These are phyloP conservation scores for Penicillium verrucosum DNA, from an alignment of 2,329 filamentous ascomycete genomes.

Conservation along the genomic window DNA sequence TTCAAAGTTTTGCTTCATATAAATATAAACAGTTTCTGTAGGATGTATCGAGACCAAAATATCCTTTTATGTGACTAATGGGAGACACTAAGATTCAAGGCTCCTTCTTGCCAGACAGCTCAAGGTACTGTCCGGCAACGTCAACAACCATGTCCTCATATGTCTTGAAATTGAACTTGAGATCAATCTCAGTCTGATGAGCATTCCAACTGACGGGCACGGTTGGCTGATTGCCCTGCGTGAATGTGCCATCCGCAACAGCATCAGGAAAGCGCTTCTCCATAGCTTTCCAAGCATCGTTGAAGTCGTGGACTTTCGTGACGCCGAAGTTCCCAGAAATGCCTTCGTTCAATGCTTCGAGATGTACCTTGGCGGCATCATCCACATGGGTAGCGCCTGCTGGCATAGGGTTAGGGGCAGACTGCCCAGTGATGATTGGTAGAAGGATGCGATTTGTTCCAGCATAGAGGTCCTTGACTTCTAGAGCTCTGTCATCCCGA, in stretches of 20 bases:
- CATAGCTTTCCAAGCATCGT: background rate
- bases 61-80: too few species aligned
- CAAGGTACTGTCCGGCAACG: background rate
- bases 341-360: background rate
- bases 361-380: background rate
- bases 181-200: background rate
- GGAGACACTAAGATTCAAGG: background rate
- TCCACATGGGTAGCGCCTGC: background rate
- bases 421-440: background rate
- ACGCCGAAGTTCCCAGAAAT: background rate
- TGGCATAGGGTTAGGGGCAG: background rate
- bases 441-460: background rate
- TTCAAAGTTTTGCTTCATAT: too few species aligned
- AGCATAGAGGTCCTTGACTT: background rate
- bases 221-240: background rate
- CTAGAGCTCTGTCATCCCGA: background rate
- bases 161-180: background rate
- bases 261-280: background rate
- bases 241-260: background rate
- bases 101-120: background rate
- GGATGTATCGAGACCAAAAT: too few species aligned
- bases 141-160: background rate
- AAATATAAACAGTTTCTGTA: too few species aligned
- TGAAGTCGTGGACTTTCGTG: background rate
- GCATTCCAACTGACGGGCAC: background rate